phyloP scores from a whole-genome alignment of 352 stramenopile genomes.

The Pythium coloratum region DNA sequence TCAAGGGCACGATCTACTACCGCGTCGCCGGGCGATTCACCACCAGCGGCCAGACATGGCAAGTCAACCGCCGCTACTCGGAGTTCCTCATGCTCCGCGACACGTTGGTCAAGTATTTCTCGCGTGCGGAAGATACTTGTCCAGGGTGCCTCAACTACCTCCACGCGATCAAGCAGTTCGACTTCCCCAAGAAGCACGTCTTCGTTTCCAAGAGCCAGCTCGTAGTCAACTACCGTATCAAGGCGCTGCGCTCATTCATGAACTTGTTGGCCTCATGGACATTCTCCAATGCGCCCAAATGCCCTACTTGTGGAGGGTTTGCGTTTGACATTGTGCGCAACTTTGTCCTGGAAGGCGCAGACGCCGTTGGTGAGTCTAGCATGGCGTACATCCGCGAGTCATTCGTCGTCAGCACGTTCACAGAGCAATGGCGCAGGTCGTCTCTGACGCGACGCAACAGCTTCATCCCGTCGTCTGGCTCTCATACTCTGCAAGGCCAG shows the following conservation, averaged over 20 bases:
- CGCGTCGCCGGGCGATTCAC: slow-evolving; percentile 68
- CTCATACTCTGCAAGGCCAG: slow-evolving; percentile 32
- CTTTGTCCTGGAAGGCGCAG: slow-evolving; percentile 68
- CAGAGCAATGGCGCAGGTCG: slow-evolving; percentile 28
- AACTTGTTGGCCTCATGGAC: slow-evolving; percentile 79
- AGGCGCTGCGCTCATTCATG: slow-evolving; percentile 81
- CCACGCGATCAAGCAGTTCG: slow-evolving; percentile 72
- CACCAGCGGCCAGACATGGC: slow-evolving; percentile 67
- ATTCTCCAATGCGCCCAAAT: slow-evolving; percentile 84
- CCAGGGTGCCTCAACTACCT: slow-evolving; percentile 81
- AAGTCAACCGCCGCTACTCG: slow-evolving; percentile 84
- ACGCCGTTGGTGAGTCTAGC: slow-evolving; percentile 48
- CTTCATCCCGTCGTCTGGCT: slow-evolving; percentile 50
- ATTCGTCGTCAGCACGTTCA: slow-evolving; percentile 62
- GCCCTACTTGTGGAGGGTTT: slow-evolving; percentile 77
- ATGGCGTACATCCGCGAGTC: slow-evolving; percentile 73
- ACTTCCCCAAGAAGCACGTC: slow-evolving; percentile 87
- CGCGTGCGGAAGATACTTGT: slow-evolving; percentile 64
- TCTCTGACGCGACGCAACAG: slow-evolving; percentile 41
- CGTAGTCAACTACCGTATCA: slow-evolving; percentile 84
- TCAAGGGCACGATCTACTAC: slow-evolving; percentile 65
- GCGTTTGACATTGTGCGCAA: slow-evolving; percentile 80
- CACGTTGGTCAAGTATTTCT: slow-evolving; percentile 80
- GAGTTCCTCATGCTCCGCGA: slow-evolving; percentile 79
- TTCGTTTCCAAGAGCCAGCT: slow-evolving; percentile 74